A percentile compares a stretch with the other conserved stretches of the same genome.
These are phyloP conservation scores for Stellera chamaejasme DNA, from an alignment of 345 rosid species.

Conservation along the genomic window DNA sequence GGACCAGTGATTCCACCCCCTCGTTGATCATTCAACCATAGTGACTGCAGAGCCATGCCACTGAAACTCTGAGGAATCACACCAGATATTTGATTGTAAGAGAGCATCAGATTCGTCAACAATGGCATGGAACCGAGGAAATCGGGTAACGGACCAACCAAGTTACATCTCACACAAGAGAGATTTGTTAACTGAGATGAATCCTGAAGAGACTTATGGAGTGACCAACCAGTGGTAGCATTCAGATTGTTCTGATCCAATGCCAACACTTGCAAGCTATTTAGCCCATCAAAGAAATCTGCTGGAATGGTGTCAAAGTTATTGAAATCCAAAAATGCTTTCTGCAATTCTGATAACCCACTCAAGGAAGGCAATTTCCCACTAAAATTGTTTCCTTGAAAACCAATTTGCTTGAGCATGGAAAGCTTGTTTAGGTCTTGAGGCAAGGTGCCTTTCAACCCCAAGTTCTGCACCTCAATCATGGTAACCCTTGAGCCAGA, in stretches of 20 bases:
- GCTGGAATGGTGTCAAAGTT: constrained; percentile 51
- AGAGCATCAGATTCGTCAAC: constrained; percentile 40
- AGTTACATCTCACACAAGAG: constrained; percentile 58
- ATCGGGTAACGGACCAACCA: constrained; percentile 58
- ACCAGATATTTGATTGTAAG: constrained; percentile 44
- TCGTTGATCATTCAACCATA: constrained; percentile 63
- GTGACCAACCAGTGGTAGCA: constrained; percentile 52
- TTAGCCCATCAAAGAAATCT: constrained; percentile 50
- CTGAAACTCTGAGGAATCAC: constrained; percentile 42
- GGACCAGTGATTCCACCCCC: constrained; percentile 46
- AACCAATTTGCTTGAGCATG: constrained; percentile 44
- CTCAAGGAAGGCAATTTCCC: constrained; percentile 53
- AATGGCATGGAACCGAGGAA: constrained; percentile 51
- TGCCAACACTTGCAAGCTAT: constrained; percentile 40
- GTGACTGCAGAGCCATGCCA: constrained; percentile 32
- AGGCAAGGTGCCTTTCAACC: constrained; percentile 61
- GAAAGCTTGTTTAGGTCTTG: constrained; percentile 44
- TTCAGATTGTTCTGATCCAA: constrained; percentile 54
- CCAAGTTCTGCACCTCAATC: constrained; percentile 52
- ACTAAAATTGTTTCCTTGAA: constrained; percentile 52
- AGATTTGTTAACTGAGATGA: constrained; percentile 50
- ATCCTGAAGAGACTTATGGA: constrained; percentile 36
- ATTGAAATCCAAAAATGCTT: constrained; percentile 51
- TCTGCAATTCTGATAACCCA: constrained; percentile 40
- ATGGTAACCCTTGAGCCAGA: constrained; percentile 38